phyloP scores from a whole-genome alignment of 2,329 filamentous ascomycete genomes.

The Fusarium hainanense region DNA sequence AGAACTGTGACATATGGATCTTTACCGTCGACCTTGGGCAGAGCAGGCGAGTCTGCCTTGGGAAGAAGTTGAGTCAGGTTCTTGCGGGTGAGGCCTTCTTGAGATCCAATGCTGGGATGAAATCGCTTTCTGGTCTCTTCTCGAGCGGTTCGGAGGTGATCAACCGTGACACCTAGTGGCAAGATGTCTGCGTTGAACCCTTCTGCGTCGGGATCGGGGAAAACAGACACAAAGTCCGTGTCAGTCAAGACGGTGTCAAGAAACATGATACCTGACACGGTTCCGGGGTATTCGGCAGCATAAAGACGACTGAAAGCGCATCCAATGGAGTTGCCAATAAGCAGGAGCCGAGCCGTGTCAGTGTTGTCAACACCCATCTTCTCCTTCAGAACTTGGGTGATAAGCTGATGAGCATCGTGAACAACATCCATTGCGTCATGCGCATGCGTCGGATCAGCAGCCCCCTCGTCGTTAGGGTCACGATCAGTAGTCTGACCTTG shows the following conservation, averaged over 20 bases:
- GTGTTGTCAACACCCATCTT: not conserved
- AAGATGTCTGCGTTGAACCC: slow-evolving; percentile 54
- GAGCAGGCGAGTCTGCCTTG: slow-evolving; percentile 16
- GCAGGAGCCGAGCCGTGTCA: slow-evolving; percentile 4
- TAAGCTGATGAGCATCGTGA: slow-evolving; percentile 34
- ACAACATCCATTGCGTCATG: slow-evolving; percentile 59
- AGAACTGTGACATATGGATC: slow-evolving; percentile 38
- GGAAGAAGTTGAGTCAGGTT: slow-evolving; percentile 38
- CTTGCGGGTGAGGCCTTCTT: slow-evolving; percentile 36
- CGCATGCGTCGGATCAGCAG: slow-evolving; percentile 53
- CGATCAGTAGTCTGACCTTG: slow-evolving; percentile 60
- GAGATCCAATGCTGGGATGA: slow-evolving; percentile 36
- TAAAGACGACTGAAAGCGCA: slow-evolving; percentile 61
- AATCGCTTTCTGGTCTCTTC: slow-evolving; percentile 26
- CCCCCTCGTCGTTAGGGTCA: slow-evolving; percentile 57
- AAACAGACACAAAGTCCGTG: slow-evolving; percentile 64
- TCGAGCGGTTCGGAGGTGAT: slow-evolving; percentile 21
- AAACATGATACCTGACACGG: slow-evolving; percentile 60
- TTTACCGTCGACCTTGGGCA: not conserved
- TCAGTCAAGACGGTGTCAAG: slow-evolving; percentile 70
- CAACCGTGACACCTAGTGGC: slow-evolving; percentile 16
- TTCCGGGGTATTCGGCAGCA: slow-evolving; percentile 57
- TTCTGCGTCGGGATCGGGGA: slow-evolving; percentile 64
- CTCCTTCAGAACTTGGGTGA: slow-evolving; percentile 7
- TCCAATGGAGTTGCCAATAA: slow-evolving; percentile 42